phyloP scores from a whole-genome alignment of 768 basidiomycete genomes.

The Filobasidium wieringae region DNA sequence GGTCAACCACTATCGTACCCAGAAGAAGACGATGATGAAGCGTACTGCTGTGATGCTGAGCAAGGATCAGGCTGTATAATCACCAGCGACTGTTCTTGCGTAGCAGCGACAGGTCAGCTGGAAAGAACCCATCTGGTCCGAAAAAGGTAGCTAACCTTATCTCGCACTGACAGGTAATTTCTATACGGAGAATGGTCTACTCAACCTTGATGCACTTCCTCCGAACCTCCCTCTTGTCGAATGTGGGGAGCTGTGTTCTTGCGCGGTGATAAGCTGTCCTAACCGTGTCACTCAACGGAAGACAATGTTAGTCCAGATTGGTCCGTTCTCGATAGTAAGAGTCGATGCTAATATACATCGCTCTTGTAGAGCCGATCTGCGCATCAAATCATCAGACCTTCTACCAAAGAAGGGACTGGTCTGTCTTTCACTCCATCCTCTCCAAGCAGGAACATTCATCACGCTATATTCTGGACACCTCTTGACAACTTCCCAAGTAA shows the following conservation, averaged over 20 bases:
- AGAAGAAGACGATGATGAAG: background rate
- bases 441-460: constrained; percentile 29
- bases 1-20: background rate
- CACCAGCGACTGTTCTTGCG: constrained; percentile 1
- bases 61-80: background rate
- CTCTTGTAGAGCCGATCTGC: background rate
- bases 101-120: constrained; percentile 2
- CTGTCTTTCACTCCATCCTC: background rate
- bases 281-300: constrained; percentile 30
- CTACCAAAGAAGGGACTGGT: background rate
- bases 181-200: background rate
- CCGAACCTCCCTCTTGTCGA: constrained; percentile 34
- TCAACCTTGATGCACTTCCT: constrained; percentile 28
- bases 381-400: background rate
- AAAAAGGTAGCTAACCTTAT: background rate
- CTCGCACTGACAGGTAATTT: constrained; percentile 11
- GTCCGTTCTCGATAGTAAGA: too few relatives aligned
- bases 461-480: constrained; percentile 38
- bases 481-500: constrained; percentile 22
- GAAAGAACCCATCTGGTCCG: background rate
- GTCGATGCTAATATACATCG: background rate
- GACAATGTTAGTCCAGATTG: constrained; percentile 18
- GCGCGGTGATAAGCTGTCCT: constrained; percentile 17
- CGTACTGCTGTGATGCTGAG: background rate
- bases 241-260: constrained; percentile 28